These are phyloP conservation scores for Alternaria dauci DNA, from an alignment of 2,329 filamentous ascomycete species.

Conservation along the genomic window DNA sequence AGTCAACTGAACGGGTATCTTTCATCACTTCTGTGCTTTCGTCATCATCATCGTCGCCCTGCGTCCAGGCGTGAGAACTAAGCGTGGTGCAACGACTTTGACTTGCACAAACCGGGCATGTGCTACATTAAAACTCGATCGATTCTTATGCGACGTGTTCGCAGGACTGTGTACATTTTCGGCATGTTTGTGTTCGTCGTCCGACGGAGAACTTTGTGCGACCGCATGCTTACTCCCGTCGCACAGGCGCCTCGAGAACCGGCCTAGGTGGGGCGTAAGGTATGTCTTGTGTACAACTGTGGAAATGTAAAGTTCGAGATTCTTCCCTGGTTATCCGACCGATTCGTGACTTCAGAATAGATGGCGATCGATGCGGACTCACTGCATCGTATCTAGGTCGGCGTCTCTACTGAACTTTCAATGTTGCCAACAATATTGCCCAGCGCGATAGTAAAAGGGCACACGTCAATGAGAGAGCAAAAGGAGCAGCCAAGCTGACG, in stretches of 20 bases:
- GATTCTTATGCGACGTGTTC: background rate
- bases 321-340: background rate
- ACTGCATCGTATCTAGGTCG: background rate
- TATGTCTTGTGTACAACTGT: background rate
- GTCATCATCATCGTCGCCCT: background rate
- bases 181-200: background rate
- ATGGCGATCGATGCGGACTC: background rate
- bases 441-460: constrained; percentile 1
- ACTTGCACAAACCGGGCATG: background rate
- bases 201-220: background rate
- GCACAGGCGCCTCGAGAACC: background rate
- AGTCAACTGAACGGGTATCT: background rate
- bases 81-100: background rate
- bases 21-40: background rate
- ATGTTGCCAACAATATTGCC: constrained; percentile 15
- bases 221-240: background rate
- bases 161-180: background rate
- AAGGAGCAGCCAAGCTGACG: constrained; percentile 11
- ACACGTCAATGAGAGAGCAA: constrained; percentile 6
- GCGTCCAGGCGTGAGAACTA: background rate
- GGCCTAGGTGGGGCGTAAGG: background rate
- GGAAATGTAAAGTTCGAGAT: background rate
- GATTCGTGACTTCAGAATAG: background rate
- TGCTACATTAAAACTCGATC: background rate
- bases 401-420: background rate